These are phyloP conservation scores for Psilocybe subaeruginosa DNA, from an alignment of 768 basidiomycete species.

Conservation along the genomic window DNA sequence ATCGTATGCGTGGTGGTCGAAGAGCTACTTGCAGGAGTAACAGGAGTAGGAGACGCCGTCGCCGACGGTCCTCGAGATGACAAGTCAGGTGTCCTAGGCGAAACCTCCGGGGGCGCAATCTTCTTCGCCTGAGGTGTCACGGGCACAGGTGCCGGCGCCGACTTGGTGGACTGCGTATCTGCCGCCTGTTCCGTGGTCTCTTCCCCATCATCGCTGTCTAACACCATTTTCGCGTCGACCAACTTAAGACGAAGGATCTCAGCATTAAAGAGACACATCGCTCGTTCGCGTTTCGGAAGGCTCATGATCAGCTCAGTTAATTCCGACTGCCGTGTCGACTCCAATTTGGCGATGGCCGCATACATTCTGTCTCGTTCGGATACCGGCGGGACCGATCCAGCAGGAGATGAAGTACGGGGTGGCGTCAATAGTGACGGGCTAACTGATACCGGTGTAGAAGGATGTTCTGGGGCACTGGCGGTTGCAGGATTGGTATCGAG, in stretches of 20 bases:
- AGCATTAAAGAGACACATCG: constrained; percentile 88
- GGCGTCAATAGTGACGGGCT: constrained; percentile 78
- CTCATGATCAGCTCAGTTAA: constrained; percentile 84
- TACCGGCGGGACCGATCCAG: constrained; percentile 56
- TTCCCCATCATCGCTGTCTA: constrained; percentile 73
- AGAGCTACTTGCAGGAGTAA: constrained; percentile 14
- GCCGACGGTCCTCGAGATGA: constrained; percentile 77
- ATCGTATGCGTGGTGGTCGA: constrained; percentile 52
- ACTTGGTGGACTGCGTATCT: constrained; percentile 27
- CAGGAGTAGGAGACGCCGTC: constrained; percentile 60
- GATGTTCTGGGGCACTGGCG: constrained; percentile 89
- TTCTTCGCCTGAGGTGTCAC: constrained; percentile 72
- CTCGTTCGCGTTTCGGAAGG: constrained; percentile 85
- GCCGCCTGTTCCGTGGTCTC: constrained; percentile 33
- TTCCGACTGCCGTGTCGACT: constrained; percentile 59
- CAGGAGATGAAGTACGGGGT: constrained; percentile 83
- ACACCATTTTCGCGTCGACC: constrained; percentile 78
- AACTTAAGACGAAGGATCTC: constrained; percentile 81
- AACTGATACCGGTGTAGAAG: constrained; percentile 83
- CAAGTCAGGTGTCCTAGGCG: constrained; percentile 77
- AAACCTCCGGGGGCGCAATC: constrained; percentile 42
- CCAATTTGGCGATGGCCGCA: constrained; percentile 66
- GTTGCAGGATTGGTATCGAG: constrained; percentile 71
- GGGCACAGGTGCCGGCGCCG: constrained; percentile 37
- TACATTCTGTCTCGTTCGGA: constrained; percentile 80